Evolutionary conservation across 805 yeast species (phyloP), one percentile per base, ranked within the genome.

Genomic region (Saccharomycopsis fodiens): DNA sequence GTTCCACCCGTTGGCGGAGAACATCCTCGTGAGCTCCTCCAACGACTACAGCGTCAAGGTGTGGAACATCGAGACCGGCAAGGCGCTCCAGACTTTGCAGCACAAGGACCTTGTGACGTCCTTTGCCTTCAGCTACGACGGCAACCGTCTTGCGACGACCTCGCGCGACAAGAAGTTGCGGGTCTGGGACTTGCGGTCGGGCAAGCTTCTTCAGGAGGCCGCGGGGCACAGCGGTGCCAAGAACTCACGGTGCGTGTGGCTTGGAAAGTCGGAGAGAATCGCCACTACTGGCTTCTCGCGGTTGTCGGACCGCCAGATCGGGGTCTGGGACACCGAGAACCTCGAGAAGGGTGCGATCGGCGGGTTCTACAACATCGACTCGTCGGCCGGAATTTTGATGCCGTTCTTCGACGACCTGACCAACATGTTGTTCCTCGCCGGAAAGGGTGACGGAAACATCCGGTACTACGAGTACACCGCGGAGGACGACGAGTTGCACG

Each of bases 391-490:
- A 56, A 85, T 93, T 35, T 68, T 89, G 62, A 84, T 93, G 76
- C 98, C 98, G 23, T 76, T 84, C 57, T 93, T 68, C 60, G 99
- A 93, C 60, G 84, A 78, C 22, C 74, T 84, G 30, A 88, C 85
- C 38, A 77, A 80, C 46, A 77, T 89, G 48, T 70, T 93, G 49
- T 93, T 83, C 59, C 68, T 93, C 51, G 97, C 95, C 27, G 99
- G 98, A 55, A 91, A 93, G 64, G 97, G 97, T 63, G 98, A 93
- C 63, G 97, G 97, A 57, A 93, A 91, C 62, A 86, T 93, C 57
- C 85, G 96, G 59, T 91, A 91, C 66, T 93, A 70, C 60, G 98
- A 93, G 68, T 87, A 76, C 62, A 37, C 44, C 19, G 59, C 59
- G 10, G 87, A 80, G 51, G 78, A 85, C 57, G 97, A 91, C 57